Evolutionary conservation across 108 stramenopile genomes (phyloP).

Genomic region (Chaetoceros tenuissimus): DNA sequence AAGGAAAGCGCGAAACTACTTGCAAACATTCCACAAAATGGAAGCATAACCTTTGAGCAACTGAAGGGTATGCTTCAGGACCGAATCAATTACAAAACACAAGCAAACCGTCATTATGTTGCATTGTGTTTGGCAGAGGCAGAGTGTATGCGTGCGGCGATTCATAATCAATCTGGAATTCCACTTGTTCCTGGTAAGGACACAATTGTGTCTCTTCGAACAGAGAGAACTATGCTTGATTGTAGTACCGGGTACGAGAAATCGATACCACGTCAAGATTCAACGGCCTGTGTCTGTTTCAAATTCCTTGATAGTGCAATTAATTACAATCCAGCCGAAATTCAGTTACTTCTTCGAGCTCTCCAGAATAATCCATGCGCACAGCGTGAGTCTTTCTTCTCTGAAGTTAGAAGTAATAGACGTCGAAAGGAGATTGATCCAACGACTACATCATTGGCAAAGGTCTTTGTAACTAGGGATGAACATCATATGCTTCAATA

Average conservation of each 20-base stretch:
- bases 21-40: conserved; percentile 55
- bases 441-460: conserved; percentile 82
- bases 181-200: conserved; percentile 75
- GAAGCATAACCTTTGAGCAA: conserved; percentile 75
- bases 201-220: conserved; percentile 69
- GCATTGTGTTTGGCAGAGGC: conserved; percentile 92
- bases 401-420: conserved; percentile 91
- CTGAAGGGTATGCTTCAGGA: conserved; percentile 81
- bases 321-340: conserved; percentile 81
- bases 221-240: conserved; percentile 77
- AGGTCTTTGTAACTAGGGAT: conserved; percentile 89
- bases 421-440: conserved; percentile 90
- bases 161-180: conserved; percentile 72
- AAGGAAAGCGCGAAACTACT: conserved; percentile 72
- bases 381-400: conserved; percentile 84
- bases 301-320: conserved; percentile 93
- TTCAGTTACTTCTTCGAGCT: conserved; percentile 85
- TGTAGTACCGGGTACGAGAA: conserved; percentile 69
- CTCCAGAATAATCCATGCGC: conserved; percentile 86
- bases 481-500: conserved; percentile 94
- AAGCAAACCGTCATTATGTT: conserved; percentile 92
- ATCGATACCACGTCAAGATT: conserved; percentile 82
- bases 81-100: conserved; percentile 79
- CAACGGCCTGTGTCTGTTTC: conserved; percentile 86
- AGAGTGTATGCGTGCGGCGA: conserved; percentile 87